Base-by-base conservation (phyloP, 2,329 filamentous ascomycete genomes). In the Fusarium abutilonis region DNA sequence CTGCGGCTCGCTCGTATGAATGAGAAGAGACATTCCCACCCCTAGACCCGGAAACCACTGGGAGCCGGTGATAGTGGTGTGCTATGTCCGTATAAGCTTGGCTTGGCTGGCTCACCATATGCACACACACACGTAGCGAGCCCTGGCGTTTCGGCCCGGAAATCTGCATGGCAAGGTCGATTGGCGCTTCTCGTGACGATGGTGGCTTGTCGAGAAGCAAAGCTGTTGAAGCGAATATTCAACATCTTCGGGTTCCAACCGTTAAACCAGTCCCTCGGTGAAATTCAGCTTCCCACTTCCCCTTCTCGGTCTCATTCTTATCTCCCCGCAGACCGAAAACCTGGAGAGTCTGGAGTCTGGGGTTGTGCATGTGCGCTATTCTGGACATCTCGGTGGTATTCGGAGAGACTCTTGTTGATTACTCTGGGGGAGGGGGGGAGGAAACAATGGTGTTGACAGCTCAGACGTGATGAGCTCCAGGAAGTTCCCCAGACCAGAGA, bases 91-190 rank as follows among this genome's bases (percentile, higher is more conserved):
- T 8, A 19, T 23, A 14, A n/a, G 31, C 38, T 47, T 51, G 28
- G 42, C 54, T 53, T 44, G 40, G 43, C 36, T 44, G 40, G 43
- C 36, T 26, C 23, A 8, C 23, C 23, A 26, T 26, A 4, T 4
- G 4, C 19, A 19, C 19, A 26, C 19, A 19, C 19, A 19, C 19
- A 26, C 23, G 8, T 8, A 26, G 23, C 44, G 35, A 31, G 40
- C 56, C 64, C 52, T 67, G 66, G 63, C 67, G 67, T 69, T 68
- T 70, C 67, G 67, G 67, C 48, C 63, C 67, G 67, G 67, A 58
- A 52, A 60, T 57, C 48, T 70, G 67, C 67, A 67, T 69, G 67
- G 56, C 64, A 61, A 63, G 51, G 52, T 51, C 60, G 61, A 66
- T 52, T 56, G 43, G 52, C 56, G 47, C 42, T 52, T 41, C 54